Evolutionary conservation across 2,329 filamentous ascomycete genomes (phyloP), one percentile per base, ranked within the genome.

Genomic region (Pyricularia sp.): DNA sequence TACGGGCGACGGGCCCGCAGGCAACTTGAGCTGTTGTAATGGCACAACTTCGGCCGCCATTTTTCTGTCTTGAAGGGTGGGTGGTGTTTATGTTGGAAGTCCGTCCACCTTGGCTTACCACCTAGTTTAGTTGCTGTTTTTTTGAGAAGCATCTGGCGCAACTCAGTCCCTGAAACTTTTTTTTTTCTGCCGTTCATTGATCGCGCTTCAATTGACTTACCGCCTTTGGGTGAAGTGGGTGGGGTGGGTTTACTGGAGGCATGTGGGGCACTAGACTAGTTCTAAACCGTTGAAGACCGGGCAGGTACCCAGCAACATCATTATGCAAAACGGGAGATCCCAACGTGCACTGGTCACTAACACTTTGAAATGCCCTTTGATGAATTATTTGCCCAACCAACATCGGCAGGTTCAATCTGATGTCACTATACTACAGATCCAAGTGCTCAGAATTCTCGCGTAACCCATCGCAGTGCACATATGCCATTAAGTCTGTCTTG

Each of bases 11-110:
- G 92, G 92, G 63, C 91, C 90, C 68, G 89, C 84, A 65, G 93
- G 87, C 73, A 96, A 84, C 82, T 91, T 96, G 73, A 96, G 80
- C 75, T 88, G 88, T 75, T 87, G 87, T 69, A 96, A 80, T 67
- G 90, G 89, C 75, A 86, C 85, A 72, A 96, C 90, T 79, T 91
- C 88, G 72, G 92, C 90, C 71, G 93, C 92, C 92, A 96, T 96
- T 74, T 68, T 73, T 68, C 24, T 64, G 66, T 28, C 57, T 60
- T 28, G 26, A 53, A 63, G 59, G 57, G 49, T 63, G 22, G 4
- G 62, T 66, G 66, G 62, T 66, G 66, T 57, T 26, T 24, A 57
- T 26, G 4, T 5, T 12, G 22, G 7, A 16, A 28, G 13, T 24
- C 22, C n/a, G 24, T 19, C 6, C 24, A 26, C 28, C 55, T 59